Evolutionary conservation across 208 protist species (phyloP).

Genomic region (Vickermania spadyakhi): DNA sequence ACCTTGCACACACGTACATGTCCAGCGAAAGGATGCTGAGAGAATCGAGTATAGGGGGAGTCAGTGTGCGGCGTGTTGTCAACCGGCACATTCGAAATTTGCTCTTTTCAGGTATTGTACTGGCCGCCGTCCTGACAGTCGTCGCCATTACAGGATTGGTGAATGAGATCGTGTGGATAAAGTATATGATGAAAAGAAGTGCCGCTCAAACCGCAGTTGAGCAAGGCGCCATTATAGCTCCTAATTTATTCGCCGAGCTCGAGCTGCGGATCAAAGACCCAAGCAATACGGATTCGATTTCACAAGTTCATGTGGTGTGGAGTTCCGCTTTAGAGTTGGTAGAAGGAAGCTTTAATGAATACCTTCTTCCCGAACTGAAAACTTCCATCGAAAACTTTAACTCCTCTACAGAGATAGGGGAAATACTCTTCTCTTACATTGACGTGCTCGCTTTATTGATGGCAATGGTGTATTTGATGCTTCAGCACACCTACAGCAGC

Average conservation of each 20-base stretch:
- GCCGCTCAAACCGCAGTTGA: not conserved
- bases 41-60: not conserved
- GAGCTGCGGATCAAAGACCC: not conserved
- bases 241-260: not conserved
- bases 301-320: not conserved
- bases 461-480: not conserved
- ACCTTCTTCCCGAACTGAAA: not conserved
- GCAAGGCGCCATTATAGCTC: not conserved
- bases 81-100: not conserved
- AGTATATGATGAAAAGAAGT: not conserved
- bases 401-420: not conserved
- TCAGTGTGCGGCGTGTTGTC: not conserved
- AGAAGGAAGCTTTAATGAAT: not conserved
- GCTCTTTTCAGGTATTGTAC: slow-evolving; percentile 2
- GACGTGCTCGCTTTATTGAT: not conserved
- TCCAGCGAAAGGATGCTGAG: no score
- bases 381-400: not conserved
- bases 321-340: not conserved
- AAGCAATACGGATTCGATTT: not conserved
- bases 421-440: not conserved
- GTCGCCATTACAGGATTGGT: not conserved
- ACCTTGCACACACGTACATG: no score
- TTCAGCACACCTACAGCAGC: not conserved
- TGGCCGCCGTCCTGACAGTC: not conserved
- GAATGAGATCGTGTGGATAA: slow-evolving; percentile 1